A percentile compares a stretch with the other conserved stretches of the same genome.
Evolutionary conservation across 1,284 basidiomycete species (phyloP).

Genomic region (Trichosporon asahii): DNA sequence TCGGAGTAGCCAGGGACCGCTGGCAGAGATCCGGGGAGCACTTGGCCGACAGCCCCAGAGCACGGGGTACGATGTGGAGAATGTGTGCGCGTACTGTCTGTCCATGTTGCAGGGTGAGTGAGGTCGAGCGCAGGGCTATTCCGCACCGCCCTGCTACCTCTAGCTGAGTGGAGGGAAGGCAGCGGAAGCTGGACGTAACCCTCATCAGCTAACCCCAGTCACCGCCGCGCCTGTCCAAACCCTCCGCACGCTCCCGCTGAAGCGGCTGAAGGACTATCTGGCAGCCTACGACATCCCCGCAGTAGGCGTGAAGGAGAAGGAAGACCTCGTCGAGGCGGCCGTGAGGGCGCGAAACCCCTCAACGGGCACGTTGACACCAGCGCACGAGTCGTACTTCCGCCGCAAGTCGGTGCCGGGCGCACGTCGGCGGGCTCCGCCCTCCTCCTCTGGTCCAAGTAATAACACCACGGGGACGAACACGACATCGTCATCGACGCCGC

Average conservation of each 20-base stretch:
- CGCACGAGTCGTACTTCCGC: slow-evolving; percentile 48
- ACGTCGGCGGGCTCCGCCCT: background rate
- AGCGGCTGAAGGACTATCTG: slow-evolving; percentile 49
- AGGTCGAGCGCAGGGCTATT: background rate
- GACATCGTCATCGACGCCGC: too few relatives aligned
- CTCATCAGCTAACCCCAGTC: slow-evolving; percentile 34
- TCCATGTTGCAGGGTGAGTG: slow-evolving; percentile 49
- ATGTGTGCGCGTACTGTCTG: slow-evolving; percentile 46
- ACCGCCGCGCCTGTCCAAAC: slow-evolving; percentile 41
- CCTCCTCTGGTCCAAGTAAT: background rate
- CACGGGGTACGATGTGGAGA: slow-evolving; percentile 46
- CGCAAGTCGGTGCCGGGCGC: slow-evolving; percentile 42
- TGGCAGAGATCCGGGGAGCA: slow-evolving; percentile 32
- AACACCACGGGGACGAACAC: background rate
- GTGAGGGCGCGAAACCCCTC: slow-evolving; percentile 37
- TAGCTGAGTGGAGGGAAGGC: too few relatives aligned
- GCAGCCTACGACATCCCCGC: slow-evolving; percentile 45
- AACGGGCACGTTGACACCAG: slow-evolving; percentile 44
- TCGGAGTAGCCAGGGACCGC: slow-evolving; percentile 16
- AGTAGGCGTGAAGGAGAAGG: slow-evolving; percentile 46
- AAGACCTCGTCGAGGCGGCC: slow-evolving; percentile 48
- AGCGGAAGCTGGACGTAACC: too few relatives aligned
- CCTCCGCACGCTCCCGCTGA: slow-evolving; percentile 45
- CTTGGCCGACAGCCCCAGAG: slow-evolving; percentile 24
- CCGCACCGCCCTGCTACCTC: too few relatives aligned